Conservation (phyloP, 768 basidiomycete genomes). For the Tylopilus intermedius region DNA sequence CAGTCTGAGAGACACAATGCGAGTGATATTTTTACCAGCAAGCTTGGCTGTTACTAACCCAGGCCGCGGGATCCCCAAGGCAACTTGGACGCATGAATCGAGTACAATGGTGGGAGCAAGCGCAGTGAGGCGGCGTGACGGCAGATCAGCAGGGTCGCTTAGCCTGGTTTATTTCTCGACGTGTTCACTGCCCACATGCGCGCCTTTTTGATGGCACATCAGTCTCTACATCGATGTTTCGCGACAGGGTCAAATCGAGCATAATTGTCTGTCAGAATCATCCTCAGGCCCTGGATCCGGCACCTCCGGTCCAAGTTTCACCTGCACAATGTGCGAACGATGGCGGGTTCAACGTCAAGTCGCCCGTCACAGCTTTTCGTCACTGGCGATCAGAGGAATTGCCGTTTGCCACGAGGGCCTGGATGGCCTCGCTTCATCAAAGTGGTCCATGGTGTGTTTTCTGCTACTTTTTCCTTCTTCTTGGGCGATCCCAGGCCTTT, state of each 20-base stretch:
- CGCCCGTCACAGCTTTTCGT: conserved; percentile 2
- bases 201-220: neutral
- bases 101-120: neutral
- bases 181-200: conserved; percentile 7
- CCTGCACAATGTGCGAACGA: neutral
- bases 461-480: neutral
- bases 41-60: neutral
- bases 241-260: neutral
- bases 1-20: neutral
- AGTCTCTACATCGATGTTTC: neutral
- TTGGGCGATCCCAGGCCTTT: neutral
- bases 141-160: neutral
- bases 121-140: too few species aligned
- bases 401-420: neutral
- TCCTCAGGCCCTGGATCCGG: neutral
- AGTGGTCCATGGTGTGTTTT: neutral
- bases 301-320: neutral
- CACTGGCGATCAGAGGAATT: neutral
- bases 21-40: neutral
- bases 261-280: neutral
- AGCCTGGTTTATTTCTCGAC: neutral
- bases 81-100: neutral
- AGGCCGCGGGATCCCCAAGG: neutral
- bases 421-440: neutral
- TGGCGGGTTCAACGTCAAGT: neutral